phyloP scores from a whole-genome alignment of 2,329 filamentous ascomycete genomes.

The Lasiodiplodia sp. region DNA sequence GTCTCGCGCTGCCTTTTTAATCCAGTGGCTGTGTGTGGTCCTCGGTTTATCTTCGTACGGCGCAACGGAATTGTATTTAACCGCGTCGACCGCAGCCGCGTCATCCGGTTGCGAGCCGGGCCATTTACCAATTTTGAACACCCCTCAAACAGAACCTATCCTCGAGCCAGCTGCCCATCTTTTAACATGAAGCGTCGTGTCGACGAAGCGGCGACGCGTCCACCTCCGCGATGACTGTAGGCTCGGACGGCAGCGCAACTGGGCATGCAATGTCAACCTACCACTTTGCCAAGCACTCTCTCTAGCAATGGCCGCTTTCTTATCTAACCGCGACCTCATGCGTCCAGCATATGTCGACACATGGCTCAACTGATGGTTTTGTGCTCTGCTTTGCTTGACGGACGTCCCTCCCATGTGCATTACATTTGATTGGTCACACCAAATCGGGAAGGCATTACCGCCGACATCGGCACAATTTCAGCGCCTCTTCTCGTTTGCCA shows the following conservation, averaged over 20 bases:
- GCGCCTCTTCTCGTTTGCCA: not conserved
- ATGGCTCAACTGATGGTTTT: not conserved
- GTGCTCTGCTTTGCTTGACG: not conserved
- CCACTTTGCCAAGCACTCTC: not conserved
- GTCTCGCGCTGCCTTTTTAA: not conserved
- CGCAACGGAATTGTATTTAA: not conserved
- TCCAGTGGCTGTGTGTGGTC: not conserved
- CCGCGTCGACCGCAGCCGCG: conserved; percentile 7
- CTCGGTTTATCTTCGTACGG: conserved; percentile 2
- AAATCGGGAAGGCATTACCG: not conserved
- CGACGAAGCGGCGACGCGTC: not conserved
- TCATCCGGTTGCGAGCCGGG: conserved; percentile 11
- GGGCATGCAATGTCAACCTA: not conserved
- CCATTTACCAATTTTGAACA: not conserved
- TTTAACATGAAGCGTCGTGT: not conserved
- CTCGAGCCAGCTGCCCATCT: not conserved
- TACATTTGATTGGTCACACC: not conserved
- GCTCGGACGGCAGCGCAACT: no score
- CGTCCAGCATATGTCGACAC: not conserved
- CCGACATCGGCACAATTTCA: not conserved
- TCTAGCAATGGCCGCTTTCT: not conserved
- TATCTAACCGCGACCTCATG: not conserved
- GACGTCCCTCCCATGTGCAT: not conserved
- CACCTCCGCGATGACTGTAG: not conserved
- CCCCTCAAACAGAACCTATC: not conserved